Conservation (phyloP, 2,329 filamentous ascomycete genomes). For the Cercospora sp. region DNA sequence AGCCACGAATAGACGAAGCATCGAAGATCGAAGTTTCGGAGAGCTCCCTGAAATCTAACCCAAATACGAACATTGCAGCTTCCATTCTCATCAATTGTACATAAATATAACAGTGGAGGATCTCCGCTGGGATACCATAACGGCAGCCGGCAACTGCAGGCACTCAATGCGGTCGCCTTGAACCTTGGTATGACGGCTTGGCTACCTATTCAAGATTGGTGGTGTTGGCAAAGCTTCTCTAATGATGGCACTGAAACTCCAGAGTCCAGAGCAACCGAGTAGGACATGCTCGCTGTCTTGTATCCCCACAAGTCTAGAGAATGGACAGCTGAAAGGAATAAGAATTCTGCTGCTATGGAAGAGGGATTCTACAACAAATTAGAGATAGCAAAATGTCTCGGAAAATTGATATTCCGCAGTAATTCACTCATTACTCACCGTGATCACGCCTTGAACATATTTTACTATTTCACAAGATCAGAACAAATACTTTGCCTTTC, state of each 20-base stretch:
- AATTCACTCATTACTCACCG: slow-evolving; percentile 1
- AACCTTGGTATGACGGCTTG: background rate
- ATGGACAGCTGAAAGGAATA: background rate
- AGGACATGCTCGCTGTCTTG: too few relatives aligned
- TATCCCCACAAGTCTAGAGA: too few relatives aligned
- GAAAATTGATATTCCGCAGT: background rate
- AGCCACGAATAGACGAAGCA: background rate
- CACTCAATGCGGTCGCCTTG: background rate
- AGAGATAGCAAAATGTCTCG: background rate
- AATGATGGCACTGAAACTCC: background rate
- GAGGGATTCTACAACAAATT: background rate
- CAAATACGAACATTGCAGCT: background rate
- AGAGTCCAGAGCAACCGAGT: too few relatives aligned
- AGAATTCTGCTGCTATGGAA: background rate
- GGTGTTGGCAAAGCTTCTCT: background rate
- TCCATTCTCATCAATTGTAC: background rate
- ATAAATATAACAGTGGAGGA: background rate
- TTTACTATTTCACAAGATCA: too few relatives aligned
- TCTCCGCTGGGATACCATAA: background rate
- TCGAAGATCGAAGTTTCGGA: background rate
- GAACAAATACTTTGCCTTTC: too few relatives aligned
- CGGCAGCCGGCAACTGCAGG: background rate
- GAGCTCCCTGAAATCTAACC: background rate
- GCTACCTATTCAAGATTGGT: slow-evolving; percentile 1
- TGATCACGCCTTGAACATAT: background rate